Evolutionary conservation across 305 asterid species (phyloP).

Genomic region (Fraxinus sp.): DNA sequence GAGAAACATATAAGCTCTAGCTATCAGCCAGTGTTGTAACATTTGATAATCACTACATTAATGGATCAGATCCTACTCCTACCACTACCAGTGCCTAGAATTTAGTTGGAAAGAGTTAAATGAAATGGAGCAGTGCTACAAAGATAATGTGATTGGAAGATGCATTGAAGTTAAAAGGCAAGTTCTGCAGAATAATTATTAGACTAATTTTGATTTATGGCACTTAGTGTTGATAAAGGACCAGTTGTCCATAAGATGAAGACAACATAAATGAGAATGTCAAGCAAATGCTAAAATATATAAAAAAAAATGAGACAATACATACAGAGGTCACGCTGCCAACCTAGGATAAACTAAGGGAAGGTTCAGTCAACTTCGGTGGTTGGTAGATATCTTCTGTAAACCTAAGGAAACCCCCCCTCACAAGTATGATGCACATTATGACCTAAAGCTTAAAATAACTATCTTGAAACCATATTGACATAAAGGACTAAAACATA

Average conservation of each 20-base stretch:
- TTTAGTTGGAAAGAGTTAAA: neutral
- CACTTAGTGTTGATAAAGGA: neutral
- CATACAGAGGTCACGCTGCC: neutral
- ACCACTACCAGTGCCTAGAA: neutral
- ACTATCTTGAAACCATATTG: neutral
- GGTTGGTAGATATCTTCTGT: neutral
- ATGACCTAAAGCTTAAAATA: neutral
- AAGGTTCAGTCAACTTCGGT: neutral
- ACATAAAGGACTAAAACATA: neutral
- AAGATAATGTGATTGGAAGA: neutral
- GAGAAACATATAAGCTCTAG: neutral
- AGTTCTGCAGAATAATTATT: neutral
- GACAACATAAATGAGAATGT: neutral
- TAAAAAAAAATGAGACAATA: neutral
- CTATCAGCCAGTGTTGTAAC: neutral
- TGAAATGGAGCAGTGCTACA: conserved; percentile 6
- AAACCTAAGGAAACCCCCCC: neutral
- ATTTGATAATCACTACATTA: neutral
- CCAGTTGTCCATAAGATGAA: neutral
- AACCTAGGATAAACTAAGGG: neutral
- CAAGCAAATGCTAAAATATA: neutral
- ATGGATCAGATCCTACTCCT: neutral
- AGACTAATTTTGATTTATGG: neutral
- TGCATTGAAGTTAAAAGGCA: neutral
- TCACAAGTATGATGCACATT: neutral